A percentile compares a stretch with the other conserved stretches of the same genome.
Conservation (phyloP, 331 rosid genomes). For the Cucumis variabilis region DNA sequence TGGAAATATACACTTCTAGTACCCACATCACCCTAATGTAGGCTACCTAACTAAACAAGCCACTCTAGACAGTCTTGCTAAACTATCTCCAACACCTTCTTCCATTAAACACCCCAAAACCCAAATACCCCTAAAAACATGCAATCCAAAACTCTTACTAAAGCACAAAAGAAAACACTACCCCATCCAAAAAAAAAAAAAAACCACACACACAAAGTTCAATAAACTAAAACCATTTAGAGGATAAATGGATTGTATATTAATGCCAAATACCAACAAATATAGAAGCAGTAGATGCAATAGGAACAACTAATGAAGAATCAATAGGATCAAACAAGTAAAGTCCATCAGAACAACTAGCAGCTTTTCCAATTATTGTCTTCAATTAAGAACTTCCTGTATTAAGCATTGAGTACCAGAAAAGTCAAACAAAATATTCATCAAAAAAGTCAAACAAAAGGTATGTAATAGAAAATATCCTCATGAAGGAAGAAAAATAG, state of each 20-base stretch:
- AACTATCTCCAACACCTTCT: conserved; percentile 9
- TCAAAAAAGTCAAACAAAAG: no score
- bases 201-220: not conserved
- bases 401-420: no score
- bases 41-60: not conserved
- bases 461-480: no score
- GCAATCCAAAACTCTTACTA: conserved; percentile 38
- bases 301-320: no score
- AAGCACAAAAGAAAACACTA: conserved; percentile 21
- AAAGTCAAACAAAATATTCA: no score
- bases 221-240: conserved; percentile 25
- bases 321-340: no score
- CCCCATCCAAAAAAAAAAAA: not conserved
- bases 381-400: no score
- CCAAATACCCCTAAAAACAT: conserved; percentile 27
- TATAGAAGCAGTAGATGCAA: no score
- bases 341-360: no score
- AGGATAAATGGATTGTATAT: no score
- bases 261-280: no score
- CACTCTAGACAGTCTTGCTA: not conserved
- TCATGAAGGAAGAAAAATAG: conserved; percentile 2
- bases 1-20: not conserved
- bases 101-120: conserved; percentile 13
- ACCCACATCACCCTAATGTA: not conserved
- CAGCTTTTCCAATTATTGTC: no score